phyloP scores from a whole-genome alignment of 345 rosid genomes.

The Hevea brasiliensis region DNA sequence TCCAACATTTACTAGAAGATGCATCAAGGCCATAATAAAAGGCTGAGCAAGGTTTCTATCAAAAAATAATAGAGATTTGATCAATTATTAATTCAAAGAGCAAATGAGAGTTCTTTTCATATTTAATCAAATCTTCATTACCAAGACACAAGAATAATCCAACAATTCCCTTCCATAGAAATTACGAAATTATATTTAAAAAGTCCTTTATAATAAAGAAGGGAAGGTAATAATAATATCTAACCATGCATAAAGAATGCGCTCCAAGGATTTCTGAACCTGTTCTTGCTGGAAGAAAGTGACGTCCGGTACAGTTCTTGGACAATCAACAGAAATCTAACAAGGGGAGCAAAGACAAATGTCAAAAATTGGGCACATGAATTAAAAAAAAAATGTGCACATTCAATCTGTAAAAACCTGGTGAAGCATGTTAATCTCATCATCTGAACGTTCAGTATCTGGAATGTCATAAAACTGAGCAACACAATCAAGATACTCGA shows the following conservation, averaged over 20 bases:
- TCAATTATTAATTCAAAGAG: neutral
- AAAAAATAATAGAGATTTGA: neutral
- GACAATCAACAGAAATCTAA: slow-evolving; percentile 98
- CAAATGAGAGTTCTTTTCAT: neutral
- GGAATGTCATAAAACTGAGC: slow-evolving; percentile 92
- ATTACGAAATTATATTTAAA: neutral
- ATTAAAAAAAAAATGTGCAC: neutral
- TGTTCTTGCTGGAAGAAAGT: slow-evolving; percentile 87
- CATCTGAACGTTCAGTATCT: slow-evolving; percentile 96
- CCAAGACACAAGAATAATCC: neutral
- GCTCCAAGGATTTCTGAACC: slow-evolving; percentile 98
- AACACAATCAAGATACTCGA: slow-evolving; percentile 92
- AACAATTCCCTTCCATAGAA: neutral
- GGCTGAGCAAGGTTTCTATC: neutral
- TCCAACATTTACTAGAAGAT: neutral
- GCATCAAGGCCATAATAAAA: neutral
- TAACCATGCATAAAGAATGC: slow-evolving; percentile 95
- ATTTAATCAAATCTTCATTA: neutral
- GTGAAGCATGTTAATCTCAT: slow-evolving; percentile 94
- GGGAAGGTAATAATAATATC: slow-evolving; percentile 22
- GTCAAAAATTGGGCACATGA: slow-evolving; percentile 12
- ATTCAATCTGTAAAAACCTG: slow-evolving; percentile 52
- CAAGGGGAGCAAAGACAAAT: slow-evolving; percentile 10
- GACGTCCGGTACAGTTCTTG: slow-evolving; percentile 96
- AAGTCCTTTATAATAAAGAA: neutral